Percentiles rank a stretch among this genome's conserved stretches.
Conservation (phyloP, 768 basidiomycete genomes). For the Ephemerocybe angulata region DNA sequence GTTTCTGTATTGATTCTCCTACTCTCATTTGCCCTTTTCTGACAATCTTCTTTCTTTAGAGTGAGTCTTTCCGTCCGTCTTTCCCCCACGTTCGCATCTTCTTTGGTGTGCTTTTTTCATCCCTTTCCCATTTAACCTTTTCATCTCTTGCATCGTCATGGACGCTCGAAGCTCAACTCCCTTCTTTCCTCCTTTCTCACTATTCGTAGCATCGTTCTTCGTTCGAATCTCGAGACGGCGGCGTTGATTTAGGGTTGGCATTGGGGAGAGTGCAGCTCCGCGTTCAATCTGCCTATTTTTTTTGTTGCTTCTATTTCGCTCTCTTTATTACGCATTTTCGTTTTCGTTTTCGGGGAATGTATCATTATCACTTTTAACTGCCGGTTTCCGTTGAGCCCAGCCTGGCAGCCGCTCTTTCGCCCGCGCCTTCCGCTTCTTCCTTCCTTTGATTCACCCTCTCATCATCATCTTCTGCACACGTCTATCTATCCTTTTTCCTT, state of each 20-base stretch:
- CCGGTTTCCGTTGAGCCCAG: slow-evolving; percentile 14
- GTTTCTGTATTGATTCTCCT: slow-evolving; percentile 20
- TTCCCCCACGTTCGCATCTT: slow-evolving; percentile 13
- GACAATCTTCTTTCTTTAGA: slow-evolving; percentile 22
- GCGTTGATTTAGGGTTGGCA: slow-evolving; percentile 51
- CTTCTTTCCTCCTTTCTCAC: slow-evolving; percentile 22
- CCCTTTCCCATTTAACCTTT: slow-evolving; percentile 15
- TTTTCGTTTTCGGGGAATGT: slow-evolving; percentile 1
- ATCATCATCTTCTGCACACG: background rate
- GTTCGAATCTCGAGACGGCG: slow-evolving; percentile 60
- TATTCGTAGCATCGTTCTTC: slow-evolving; percentile 60
- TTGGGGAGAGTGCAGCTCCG: slow-evolving; percentile 1
- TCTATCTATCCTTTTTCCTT: slow-evolving; percentile 11
- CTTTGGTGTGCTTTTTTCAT: slow-evolving; percentile 20
- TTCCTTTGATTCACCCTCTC: background rate
- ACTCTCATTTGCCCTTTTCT: slow-evolving; percentile 27
- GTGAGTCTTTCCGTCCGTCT: slow-evolving; percentile 8
- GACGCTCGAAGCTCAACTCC: slow-evolving; percentile 29
- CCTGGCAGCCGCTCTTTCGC: background rate
- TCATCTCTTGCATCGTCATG: slow-evolving; percentile 1
- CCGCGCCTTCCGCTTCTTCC: background rate
- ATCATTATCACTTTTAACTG: slow-evolving; percentile 1
- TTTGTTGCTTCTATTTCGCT: slow-evolving; percentile 9
- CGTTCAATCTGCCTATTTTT: background rate
- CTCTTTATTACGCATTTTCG: slow-evolving; percentile 7